phyloP scores from a whole-genome alignment of 2,329 filamentous ascomycete species.

The Fusarium staphyleae region DNA sequence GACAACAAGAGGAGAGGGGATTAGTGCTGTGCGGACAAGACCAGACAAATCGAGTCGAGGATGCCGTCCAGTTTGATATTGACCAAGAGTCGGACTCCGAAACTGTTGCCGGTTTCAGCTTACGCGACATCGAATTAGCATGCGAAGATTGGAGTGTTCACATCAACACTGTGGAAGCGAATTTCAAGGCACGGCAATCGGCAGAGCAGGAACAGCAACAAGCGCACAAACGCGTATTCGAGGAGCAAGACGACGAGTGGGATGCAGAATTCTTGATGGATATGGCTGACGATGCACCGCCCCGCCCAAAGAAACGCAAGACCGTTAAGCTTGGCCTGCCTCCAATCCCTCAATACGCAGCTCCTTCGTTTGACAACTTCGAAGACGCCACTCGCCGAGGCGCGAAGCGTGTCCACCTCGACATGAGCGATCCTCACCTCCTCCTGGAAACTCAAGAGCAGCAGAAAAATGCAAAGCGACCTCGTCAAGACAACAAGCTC shows the following conservation, averaged over 20 bases:
- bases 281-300: constrained; percentile 53
- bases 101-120: constrained; percentile 74
- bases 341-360: constrained; percentile 63
- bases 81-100: constrained; percentile 66
- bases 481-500: constrained; percentile 61
- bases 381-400: constrained; percentile 74
- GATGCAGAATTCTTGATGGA: constrained; percentile 65
- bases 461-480: constrained; percentile 67
- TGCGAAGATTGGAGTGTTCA: constrained; percentile 85
- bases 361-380: constrained; percentile 82
- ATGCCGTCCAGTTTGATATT: constrained; percentile 53
- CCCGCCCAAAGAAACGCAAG: constrained; percentile 72
- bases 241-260: constrained; percentile 67
- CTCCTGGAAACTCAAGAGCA: constrained; percentile 80
- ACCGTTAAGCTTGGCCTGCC: constrained; percentile 66
- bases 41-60: constrained; percentile 46
- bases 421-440: constrained; percentile 87
- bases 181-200: constrained; percentile 45
- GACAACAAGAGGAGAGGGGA: constrained; percentile 61
- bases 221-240: constrained; percentile 44
- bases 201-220: constrained; percentile 44
- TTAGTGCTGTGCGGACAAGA: constrained; percentile 55
- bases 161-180: constrained; percentile 57
- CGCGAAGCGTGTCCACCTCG: constrained; percentile 80
- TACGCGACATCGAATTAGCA: constrained; percentile 82